Evolutionary conservation across 106 monocot species (phyloP), one percentile per base, ranked within the genome.

Genomic region (Phalaenopsis aphrodite): DNA sequence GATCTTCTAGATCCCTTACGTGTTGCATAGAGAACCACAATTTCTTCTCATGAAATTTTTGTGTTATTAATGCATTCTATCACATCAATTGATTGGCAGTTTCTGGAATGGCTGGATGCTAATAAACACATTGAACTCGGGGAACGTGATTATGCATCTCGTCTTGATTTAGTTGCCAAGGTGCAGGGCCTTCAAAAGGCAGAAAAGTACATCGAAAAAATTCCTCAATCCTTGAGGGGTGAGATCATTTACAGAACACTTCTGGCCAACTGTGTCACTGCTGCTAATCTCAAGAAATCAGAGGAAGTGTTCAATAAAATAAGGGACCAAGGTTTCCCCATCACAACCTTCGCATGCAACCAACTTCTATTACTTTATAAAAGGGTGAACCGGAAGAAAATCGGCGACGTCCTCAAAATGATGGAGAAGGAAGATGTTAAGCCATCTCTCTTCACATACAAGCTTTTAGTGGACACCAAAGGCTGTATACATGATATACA

Each of bases 341-440:
- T 89, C 6, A 86, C 87, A 23, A 56, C 79, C 41, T 97, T 94
- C 72, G 56, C 88, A 21, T 94, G 94, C 85, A 94, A 94, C 77
- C 94, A 97, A 76, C 86, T 97, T 8, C 61, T 97, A 30, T 65
- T 97, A 38, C 90, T 97, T 42, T 94, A 97, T 78, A 97, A 94
- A 80, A 92, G 85, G 84, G 38, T 81, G 4, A 87, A 96, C 78
- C 80, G 81, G 61, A 94, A 94, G 81, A 97, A 94, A 73, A 90
- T 94, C 21, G 84, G 86, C 37, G 94, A 94, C 80, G 87, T 94
- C 23, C 85, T 97, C 18, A 67, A 88, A 73, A 80, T 92, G 87
- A 97, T 97, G 97, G 94, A 97, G 79, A 88, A 90, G 78, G 92
- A 97, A 71, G 83, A 92, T 84, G 79, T 94, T 36, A 90, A 97